A percentile compares a stretch with the other conserved stretches of the same genome.
Evolutionary conservation across 2,329 filamentous ascomycete genomes (phyloP).

Genomic region (Beauveria brongniartii): DNA sequence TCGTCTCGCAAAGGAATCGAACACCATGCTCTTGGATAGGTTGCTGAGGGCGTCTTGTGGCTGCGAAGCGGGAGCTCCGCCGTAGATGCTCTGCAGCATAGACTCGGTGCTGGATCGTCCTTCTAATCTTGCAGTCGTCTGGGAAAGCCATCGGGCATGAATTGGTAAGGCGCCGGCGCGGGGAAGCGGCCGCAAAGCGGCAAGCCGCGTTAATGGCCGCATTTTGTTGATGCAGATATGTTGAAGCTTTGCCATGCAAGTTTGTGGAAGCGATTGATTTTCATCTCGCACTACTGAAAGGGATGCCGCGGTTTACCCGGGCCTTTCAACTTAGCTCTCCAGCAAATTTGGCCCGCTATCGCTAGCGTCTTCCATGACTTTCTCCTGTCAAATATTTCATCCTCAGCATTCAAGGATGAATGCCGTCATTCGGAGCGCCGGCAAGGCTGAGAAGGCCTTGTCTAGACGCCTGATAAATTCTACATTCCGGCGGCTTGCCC

Average conservation of each 20-base stretch:
- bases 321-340: neutral
- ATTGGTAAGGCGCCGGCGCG: neutral
- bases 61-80: constrained; percentile 16
- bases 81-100: constrained; percentile 28
- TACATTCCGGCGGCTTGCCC: constrained; percentile 32
- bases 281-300: neutral
- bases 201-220: constrained; percentile 2
- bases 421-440: constrained; percentile 36
- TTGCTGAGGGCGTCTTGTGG: constrained; percentile 24
- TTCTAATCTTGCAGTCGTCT: constrained; percentile 24
- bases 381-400: constrained; percentile 13
- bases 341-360: constrained; percentile 7
- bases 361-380: constrained; percentile 8
- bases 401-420: constrained; percentile 33
- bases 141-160: constrained; percentile 30
- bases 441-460: constrained; percentile 31
- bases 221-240: neutral
- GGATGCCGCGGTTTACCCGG: constrained; percentile 10
- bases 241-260: neutral
- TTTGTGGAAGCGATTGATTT: neutral
- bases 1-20: constrained; percentile 27
- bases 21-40: constrained; percentile 31
- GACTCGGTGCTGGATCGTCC: constrained; percentile 17
- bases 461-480: constrained; percentile 30
- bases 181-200: neutral